Percentiles rank a stretch among this genome's conserved stretches.
Evolutionary conservation across 768 basidiomycete genomes (phyloP).

Genomic region (Fibroporia radiculosa): DNA sequence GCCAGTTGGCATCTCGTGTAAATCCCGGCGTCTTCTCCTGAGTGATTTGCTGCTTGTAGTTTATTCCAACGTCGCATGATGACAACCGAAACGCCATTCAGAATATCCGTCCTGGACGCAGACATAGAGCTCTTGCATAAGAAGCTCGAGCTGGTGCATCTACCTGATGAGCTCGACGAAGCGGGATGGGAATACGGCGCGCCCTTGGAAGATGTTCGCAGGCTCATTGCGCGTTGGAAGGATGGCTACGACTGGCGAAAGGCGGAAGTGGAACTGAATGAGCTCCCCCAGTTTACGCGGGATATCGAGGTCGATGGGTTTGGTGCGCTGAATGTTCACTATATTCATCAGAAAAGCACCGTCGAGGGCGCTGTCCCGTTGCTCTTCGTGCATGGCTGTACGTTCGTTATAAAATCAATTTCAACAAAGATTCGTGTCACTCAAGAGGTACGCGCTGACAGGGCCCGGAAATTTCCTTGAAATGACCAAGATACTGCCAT

Average conservation of each 20-base stretch:
- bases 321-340: constrained; percentile 27
- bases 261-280: constrained; percentile 25
- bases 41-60: too few relatives aligned
- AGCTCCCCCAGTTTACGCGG: constrained; percentile 28
- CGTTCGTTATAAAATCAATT: constrained; percentile 10
- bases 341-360: constrained; percentile 25
- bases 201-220: constrained; percentile 18
- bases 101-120: constrained; percentile 36
- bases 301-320: constrained; percentile 26
- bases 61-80: too few relatives aligned
- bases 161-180: constrained; percentile 54
- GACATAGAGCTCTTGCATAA: constrained; percentile 31
- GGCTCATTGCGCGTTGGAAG: constrained; percentile 22
- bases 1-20: too few relatives aligned
- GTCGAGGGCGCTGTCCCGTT: constrained; percentile 21
- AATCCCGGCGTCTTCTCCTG: too few relatives aligned
- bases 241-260: constrained; percentile 24
- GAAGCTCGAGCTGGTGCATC: constrained; percentile 39
- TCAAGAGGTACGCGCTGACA: constrained; percentile 7
- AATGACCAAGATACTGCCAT: constrained; percentile 19
- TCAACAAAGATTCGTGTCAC: neutral
- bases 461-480: constrained; percentile 23
- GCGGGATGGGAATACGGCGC: constrained; percentile 45
- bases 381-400: constrained; percentile 26
- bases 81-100: constrained; percentile 34